phyloP scores from a whole-genome alignment of 139 green algal genomes.

The Chlamydomonas eustigma region DNA sequence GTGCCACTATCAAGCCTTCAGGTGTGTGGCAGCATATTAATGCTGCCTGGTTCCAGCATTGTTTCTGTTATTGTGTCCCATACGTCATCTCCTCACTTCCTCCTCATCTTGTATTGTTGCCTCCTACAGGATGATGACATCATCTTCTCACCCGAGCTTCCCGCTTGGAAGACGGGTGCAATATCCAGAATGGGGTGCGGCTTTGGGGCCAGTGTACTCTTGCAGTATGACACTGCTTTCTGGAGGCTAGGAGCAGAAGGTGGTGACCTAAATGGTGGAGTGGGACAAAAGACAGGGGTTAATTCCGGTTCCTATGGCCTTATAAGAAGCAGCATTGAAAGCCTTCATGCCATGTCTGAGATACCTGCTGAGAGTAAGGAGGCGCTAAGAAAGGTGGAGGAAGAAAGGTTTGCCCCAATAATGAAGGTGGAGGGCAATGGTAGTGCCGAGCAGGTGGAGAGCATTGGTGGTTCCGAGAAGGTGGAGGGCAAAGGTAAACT shows the following conservation, averaged over 20 bases:
- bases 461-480: too few relatives aligned
- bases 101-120: too few relatives aligned
- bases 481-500: too few relatives aligned
- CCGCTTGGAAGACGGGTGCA: neutral
- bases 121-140: neutral
- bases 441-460: too few relatives aligned
- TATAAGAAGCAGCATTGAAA: neutral
- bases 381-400: too few relatives aligned
- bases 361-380: too few relatives aligned
- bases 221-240: neutral
- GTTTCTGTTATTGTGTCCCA: too few relatives aligned
- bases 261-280: neutral
- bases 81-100: too few relatives aligned
- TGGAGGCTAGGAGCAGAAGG: neutral
- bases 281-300: neutral
- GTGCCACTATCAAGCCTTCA: neutral
- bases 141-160: neutral
- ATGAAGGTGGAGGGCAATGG: too few relatives aligned
- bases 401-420: too few relatives aligned
- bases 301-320: neutral
- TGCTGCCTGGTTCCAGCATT: too few relatives aligned
- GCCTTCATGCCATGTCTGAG: too few relatives aligned
- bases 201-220: neutral
- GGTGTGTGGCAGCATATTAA: neutral
- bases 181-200: neutral